Percentiles rank a stretch among this genome's conserved stretches.
These are phyloP conservation scores for Pisolithus thermaeus DNA, from an alignment of 1,284 basidiomycete genomes.

Conservation along the genomic window DNA sequence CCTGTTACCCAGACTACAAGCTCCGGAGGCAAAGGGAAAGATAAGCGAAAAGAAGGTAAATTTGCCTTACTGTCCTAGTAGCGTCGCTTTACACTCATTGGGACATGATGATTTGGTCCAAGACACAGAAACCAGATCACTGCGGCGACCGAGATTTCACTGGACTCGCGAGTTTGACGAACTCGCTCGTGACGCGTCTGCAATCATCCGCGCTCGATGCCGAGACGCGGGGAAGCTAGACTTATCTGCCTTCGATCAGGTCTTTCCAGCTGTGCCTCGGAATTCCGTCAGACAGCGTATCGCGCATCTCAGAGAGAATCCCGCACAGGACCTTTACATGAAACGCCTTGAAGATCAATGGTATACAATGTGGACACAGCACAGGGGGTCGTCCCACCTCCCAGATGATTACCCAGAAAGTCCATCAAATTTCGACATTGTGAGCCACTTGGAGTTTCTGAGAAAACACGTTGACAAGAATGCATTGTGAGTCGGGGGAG, in stretches of 20 bases:
- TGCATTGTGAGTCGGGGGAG: constrained; percentile 57
- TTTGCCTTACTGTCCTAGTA: constrained; percentile 1
- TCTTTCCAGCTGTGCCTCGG: constrained; percentile 68
- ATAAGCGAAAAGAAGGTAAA: constrained; percentile 29
- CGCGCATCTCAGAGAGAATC: constrained; percentile 50
- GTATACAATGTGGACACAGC: constrained; percentile 68
- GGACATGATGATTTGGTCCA: neutral
- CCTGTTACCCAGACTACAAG: constrained; percentile 22
- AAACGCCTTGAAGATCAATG: constrained; percentile 78
- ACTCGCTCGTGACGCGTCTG: constrained; percentile 76
- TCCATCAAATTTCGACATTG: constrained; percentile 69
- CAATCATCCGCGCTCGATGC: constrained; percentile 77
- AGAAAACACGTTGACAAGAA: constrained; percentile 80
- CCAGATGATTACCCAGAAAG: constrained; percentile 69
- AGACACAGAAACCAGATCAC: constrained; percentile 19
- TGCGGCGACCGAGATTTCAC: constrained; percentile 60
- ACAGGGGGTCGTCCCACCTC: constrained; percentile 62
- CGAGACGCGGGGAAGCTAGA: constrained; percentile 53
- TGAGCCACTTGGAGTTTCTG: constrained; percentile 74
- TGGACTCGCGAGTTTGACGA: constrained; percentile 89
- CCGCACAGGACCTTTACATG: constrained; percentile 71
- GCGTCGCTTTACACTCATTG: neutral
- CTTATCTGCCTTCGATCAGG: constrained; percentile 67
- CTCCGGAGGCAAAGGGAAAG: constrained; percentile 34
- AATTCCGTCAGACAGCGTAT: constrained; percentile 66